Evolutionary conservation across 805 yeast genomes (phyloP).

Genomic region (Candida michaelii): DNA sequence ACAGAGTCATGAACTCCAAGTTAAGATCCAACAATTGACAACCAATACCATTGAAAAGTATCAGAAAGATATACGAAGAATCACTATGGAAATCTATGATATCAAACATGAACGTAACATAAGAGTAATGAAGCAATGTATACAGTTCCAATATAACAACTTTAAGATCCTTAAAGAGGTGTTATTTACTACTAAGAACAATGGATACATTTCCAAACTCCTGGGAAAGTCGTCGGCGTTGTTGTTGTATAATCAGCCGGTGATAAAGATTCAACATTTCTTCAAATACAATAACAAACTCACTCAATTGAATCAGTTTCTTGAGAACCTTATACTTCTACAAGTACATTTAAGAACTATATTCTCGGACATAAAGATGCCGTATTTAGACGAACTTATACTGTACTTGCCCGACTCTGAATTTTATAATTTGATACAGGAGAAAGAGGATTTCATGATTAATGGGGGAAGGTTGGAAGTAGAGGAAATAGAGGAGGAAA

Average conservation of each 20-base stretch:
- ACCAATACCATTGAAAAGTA: constrained; percentile 1
- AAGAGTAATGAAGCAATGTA: constrained; percentile 26
- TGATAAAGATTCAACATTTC: constrained; percentile 27
- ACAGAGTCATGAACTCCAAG: not conserved
- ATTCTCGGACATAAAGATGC: constrained; percentile 22
- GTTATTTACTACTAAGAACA: constrained; percentile 14
- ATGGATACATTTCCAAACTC: constrained; percentile 4
- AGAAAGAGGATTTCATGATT: constrained; percentile 30
- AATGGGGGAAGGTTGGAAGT: constrained; percentile 17
- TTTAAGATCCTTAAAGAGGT: constrained; percentile 28
- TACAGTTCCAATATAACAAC: constrained; percentile 22
- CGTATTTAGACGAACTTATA: constrained; percentile 25
- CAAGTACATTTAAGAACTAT: constrained; percentile 21
- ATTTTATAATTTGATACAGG: constrained; percentile 30
- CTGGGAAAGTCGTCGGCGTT: constrained; percentile 7
- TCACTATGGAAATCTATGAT: constrained; percentile 4
- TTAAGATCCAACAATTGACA: not conserved
- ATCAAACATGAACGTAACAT: constrained; percentile 13
- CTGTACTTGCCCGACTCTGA: constrained; percentile 23
- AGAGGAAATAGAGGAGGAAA: constrained; percentile 16
- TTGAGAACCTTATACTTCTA: constrained; percentile 27
- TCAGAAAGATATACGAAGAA: not conserved
- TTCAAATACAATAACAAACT: constrained; percentile 24
- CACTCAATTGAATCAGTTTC: constrained; percentile 28
- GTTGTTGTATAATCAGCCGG: constrained; percentile 26